Percentiles rank a stretch among this genome's conserved stretches.
These are phyloP conservation scores for Curvularia spicifera DNA, from an alignment of 2,329 filamentous ascomycete species.

Conservation along the genomic window DNA sequence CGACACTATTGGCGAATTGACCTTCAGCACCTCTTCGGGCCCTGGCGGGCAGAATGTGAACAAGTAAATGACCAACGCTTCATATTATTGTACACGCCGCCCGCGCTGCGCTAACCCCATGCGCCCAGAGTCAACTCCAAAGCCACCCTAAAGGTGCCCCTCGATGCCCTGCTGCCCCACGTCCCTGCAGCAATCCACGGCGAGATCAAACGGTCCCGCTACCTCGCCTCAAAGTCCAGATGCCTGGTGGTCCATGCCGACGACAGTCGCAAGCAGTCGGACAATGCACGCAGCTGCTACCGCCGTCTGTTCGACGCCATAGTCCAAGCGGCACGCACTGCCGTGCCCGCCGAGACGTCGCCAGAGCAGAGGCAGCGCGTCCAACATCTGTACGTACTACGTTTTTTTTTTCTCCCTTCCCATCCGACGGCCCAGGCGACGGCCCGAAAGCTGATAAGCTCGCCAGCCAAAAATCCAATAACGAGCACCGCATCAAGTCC, in stretches of 20 bases:
- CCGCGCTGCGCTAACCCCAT: conserved; percentile 48
- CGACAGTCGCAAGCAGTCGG: conserved; percentile 66
- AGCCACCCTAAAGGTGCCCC: conserved; percentile 65
- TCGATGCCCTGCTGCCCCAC: conserved; percentile 59
- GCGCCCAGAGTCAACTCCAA: conserved; percentile 69
- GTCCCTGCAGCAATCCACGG: conserved; percentile 62
- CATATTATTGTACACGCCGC: conserved; percentile 13
- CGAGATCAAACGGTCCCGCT: conserved; percentile 60
- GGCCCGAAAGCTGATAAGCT: conserved; percentile 30
- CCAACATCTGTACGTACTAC: conserved; percentile 60
- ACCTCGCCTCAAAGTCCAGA: conserved; percentile 60
- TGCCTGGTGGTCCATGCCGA: conserved; percentile 68
- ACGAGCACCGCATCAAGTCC: conserved; percentile 61
- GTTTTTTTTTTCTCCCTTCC: conserved; percentile 26
- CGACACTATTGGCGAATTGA: conserved; percentile 62
- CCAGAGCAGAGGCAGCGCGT: conserved; percentile 62
- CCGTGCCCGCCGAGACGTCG: conserved; percentile 67
- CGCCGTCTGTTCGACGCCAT: conserved; percentile 64
- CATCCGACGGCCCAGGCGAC: conserved; percentile 21
- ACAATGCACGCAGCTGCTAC: conserved; percentile 66
- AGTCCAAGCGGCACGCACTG: conserved; percentile 56
- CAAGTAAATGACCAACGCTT: conserved; percentile 57
- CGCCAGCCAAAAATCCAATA: conserved; percentile 62
- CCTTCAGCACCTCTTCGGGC: conserved; percentile 68
- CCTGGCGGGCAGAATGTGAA: conserved; percentile 73